Conservation (phyloP, 2,329 filamentous ascomycete genomes). For the Thelonectria blattea region DNA sequence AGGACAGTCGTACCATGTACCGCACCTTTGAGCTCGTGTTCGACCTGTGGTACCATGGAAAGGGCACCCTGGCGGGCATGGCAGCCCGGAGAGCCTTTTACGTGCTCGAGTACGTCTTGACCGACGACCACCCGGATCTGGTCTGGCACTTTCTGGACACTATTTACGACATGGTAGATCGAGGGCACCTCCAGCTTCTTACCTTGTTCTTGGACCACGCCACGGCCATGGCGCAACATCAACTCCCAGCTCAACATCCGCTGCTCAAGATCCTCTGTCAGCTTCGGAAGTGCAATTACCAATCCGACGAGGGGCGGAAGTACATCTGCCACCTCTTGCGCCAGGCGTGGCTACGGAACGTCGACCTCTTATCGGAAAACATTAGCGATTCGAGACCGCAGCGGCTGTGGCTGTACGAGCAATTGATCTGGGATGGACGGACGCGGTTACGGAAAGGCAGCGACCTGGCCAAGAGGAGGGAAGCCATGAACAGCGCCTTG, state of each 20-base stretch:
- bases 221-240: conserved; percentile 36
- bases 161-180: conserved; percentile 47
- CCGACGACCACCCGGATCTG: conserved; percentile 46
- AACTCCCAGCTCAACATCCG: conserved; percentile 43
- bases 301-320: conserved; percentile 40
- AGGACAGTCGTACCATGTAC: conserved; percentile 49
- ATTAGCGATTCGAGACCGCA: conserved; percentile 39
- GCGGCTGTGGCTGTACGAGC: conserved; percentile 47
- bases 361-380: conserved; percentile 41
- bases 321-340: conserved; percentile 43
- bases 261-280: conserved; percentile 43
- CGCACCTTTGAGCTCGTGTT: conserved; percentile 48
- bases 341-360: conserved; percentile 47
- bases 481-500: conserved; percentile 42
- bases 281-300: conserved; percentile 41
- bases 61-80: conserved; percentile 45
- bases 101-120: conserved; percentile 45
- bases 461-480: conserved; percentile 36
- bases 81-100: conserved; percentile 45
- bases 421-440: conserved; percentile 48
- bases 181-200: conserved; percentile 44
- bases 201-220: conserved; percentile 44
- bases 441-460: conserved; percentile 43
- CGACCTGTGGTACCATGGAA: conserved; percentile 45
- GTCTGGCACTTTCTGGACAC: conserved; percentile 48